Percentiles rank a stretch among this genome's conserved stretches.
These are phyloP conservation scores for Ilyonectria robusta DNA, from an alignment of 2,329 filamentous ascomycete species.

Conservation along the genomic window DNA sequence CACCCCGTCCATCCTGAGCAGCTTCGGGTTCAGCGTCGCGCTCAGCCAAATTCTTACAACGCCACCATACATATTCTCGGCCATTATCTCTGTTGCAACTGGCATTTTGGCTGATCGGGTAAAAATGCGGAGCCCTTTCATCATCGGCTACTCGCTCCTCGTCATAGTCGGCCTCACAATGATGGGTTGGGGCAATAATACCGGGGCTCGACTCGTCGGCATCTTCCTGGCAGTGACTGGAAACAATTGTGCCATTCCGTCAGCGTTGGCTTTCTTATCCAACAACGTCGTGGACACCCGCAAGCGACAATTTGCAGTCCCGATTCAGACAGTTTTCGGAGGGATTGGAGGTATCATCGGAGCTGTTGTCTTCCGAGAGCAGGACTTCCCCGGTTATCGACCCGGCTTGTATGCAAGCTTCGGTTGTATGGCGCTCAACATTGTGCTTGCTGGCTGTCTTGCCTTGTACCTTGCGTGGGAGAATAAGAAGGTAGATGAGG, in stretches of 20 bases:
- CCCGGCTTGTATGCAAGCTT: background rate
- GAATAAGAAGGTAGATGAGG: background rate
- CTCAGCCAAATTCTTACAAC: background rate
- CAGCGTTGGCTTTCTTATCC: background rate
- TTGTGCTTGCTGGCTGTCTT: background rate
- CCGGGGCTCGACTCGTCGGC: background rate
- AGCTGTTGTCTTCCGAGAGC: background rate
- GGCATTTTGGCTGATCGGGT: background rate
- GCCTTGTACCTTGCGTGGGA: background rate
- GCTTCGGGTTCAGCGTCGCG: background rate
- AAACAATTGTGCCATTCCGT: slow-evolving; percentile 2
- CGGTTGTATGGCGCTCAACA: background rate
- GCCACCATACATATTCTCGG: background rate
- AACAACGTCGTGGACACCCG: background rate
- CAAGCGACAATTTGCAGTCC: slow-evolving; percentile 1
- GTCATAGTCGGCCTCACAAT: background rate
- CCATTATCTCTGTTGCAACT: background rate
- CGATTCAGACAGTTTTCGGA: background rate
- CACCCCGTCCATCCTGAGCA: background rate
- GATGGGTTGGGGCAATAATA: background rate
- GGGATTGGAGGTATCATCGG: background rate
- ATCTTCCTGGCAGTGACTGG: slow-evolving; percentile 7
- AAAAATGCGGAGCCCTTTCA: background rate
- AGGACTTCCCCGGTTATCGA: background rate
- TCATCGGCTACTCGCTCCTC: background rate